A percentile compares a stretch with the other conserved stretches of the same genome.
These are phyloP conservation scores for Neckera pumila DNA, from an alignment of 225 moss, liverwort and hornwort genomes.

Conservation along the genomic window DNA sequence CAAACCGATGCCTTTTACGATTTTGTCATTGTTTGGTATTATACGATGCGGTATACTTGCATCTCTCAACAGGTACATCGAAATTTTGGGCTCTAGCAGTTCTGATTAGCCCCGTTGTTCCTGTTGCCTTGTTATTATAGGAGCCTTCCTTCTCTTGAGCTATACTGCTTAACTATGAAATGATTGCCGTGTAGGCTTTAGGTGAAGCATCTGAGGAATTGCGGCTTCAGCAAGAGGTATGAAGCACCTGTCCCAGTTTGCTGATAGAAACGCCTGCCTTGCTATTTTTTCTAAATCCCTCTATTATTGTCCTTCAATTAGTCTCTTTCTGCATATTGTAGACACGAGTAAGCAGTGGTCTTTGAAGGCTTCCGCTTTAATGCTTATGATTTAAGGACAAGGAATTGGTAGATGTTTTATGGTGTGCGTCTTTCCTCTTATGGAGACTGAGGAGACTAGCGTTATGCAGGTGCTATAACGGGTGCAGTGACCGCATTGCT, in stretches of 20 bases:
- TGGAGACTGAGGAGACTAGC: not conserved
- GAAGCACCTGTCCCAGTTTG: not conserved
- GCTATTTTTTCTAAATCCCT: not conserved
- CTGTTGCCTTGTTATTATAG: not conserved
- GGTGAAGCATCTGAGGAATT: conserved; percentile 37
- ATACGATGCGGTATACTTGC: not conserved
- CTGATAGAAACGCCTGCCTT: not conserved
- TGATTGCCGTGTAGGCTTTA: conserved; percentile 26
- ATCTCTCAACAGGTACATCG: not conserved
- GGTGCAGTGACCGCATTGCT: conserved; percentile 72
- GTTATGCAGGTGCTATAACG: conserved; percentile 60
- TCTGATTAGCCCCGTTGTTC: not conserved
- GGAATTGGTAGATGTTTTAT: not conserved
- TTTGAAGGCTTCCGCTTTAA: not conserved
- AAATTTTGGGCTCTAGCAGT: not conserved
- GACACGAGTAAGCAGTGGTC: not conserved
- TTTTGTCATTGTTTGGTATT: not conserved
- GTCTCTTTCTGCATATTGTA: not conserved
- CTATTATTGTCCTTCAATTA: not conserved
- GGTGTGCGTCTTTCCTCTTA: not conserved
- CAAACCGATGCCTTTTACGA: not conserved
- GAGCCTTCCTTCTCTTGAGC: not conserved
- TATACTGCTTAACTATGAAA: not conserved
- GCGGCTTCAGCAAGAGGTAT: not conserved
- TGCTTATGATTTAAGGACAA: not conserved